Conservation (phyloP, 352 stramenopile species). For the Pythium periplocum region DNA sequence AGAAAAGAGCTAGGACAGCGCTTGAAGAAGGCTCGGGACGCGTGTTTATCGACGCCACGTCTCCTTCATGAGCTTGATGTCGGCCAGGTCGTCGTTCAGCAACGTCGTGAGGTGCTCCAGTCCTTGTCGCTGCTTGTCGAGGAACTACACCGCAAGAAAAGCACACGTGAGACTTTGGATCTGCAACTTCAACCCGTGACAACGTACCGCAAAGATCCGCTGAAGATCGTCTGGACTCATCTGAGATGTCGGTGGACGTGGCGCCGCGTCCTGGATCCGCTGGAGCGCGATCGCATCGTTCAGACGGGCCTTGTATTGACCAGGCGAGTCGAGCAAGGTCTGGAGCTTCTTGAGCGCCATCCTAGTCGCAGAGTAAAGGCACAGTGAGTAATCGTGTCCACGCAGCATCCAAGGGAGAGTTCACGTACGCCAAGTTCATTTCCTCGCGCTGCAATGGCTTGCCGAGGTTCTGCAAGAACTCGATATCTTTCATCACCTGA, state of each 20-base stretch:
- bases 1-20: no score
- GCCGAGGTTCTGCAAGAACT: slow-evolving; percentile 80
- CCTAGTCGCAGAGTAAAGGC: slow-evolving; percentile 18
- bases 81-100: slow-evolving; percentile 78
- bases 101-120: slow-evolving; percentile 79
- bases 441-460: slow-evolving; percentile 80
- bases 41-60: slow-evolving; percentile 66
- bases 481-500: slow-evolving; percentile 84
- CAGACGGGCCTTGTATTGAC: slow-evolving; percentile 83
- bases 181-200: no score
- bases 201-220: slow-evolving; percentile 28
- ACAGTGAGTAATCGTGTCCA: no score
- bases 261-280: slow-evolving; percentile 51
- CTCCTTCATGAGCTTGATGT: slow-evolving; percentile 87
- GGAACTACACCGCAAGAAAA: slow-evolving; percentile 31
- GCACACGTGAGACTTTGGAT: neutral
- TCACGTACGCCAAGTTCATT: slow-evolving; percentile 68
- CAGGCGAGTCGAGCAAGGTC: slow-evolving; percentile 68
- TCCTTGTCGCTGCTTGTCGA: slow-evolving; percentile 82
- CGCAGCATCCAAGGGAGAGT: slow-evolving; percentile 4
- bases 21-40: no score
- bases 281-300: slow-evolving; percentile 75
- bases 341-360: slow-evolving; percentile 83
- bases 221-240: slow-evolving; percentile 73
- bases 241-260: slow-evolving; percentile 32